Evolutionary conservation across 2,329 filamentous ascomycete genomes (phyloP).

Genomic region (Orbilia oligospora): DNA sequence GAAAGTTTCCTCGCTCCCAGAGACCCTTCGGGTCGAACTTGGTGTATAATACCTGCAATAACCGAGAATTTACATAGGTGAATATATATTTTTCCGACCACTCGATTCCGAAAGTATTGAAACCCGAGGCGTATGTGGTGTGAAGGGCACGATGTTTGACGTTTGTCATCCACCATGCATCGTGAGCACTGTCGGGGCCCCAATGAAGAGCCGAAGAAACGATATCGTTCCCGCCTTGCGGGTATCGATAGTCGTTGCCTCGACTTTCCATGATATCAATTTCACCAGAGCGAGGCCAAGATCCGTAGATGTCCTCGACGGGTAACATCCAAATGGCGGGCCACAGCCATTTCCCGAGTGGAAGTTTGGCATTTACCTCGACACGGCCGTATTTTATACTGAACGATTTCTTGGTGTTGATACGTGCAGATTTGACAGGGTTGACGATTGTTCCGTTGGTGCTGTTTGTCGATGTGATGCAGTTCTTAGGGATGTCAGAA

Average conservation of each 20-base stretch:
- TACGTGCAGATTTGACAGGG: conserved; percentile 81
- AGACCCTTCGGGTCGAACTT: conserved; percentile 77
- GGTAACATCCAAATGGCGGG: conserved; percentile 94
- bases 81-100: conserved; percentile 92
- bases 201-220: conserved; percentile 84
- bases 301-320: conserved; percentile 78
- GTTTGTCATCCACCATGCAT: conserved; percentile 87
- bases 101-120: conserved; percentile 85
- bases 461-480: conserved; percentile 80
- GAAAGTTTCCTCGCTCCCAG: conserved; percentile 79
- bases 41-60: conserved; percentile 84
- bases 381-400: conserved; percentile 84
- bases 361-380: conserved; percentile 83
- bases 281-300: conserved; percentile 84
- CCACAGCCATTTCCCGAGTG: conserved; percentile 88
- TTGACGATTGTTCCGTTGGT: conserved; percentile 84
- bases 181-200: conserved; percentile 79
- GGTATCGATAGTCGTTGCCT: conserved; percentile 84
- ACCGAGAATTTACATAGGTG: conserved; percentile 84
- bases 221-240: conserved; percentile 84
- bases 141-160: conserved; percentile 81
- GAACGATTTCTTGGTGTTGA: conserved; percentile 80
- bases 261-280: conserved; percentile 87
- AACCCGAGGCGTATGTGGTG: conserved; percentile 78
- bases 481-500: conserved; percentile 73